phyloP scores from a whole-genome alignment of 345 rosid species.

The Salix brachista region DNA sequence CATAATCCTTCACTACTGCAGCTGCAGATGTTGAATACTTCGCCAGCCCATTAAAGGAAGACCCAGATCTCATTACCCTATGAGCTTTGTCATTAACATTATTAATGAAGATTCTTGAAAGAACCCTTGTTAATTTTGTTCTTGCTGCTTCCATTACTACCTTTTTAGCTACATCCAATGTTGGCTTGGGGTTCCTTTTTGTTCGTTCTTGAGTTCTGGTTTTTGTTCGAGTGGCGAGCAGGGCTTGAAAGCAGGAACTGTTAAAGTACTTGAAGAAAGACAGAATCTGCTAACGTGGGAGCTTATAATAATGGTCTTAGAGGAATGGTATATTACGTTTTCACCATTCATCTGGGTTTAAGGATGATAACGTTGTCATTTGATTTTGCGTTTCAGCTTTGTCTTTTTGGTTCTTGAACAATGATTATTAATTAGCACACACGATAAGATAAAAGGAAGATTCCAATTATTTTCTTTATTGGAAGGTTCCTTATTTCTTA shows the following conservation, averaged over 20 bases:
- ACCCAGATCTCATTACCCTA: neutral
- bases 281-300: neutral
- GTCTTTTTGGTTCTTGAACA: too few species aligned
- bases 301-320: neutral
- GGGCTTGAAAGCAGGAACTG: neutral
- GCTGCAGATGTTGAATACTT: constrained; percentile 10
- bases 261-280: neutral
- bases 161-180: neutral
- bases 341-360: neutral
- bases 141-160: constrained; percentile 1
- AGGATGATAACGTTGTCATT: too few species aligned
- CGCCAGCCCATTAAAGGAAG: neutral
- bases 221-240: neutral
- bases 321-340: neutral
- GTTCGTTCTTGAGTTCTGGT: neutral
- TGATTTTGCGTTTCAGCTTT: too few species aligned
- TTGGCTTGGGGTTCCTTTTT: neutral
- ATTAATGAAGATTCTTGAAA: neutral
- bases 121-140: neutral
- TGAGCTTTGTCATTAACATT: neutral
- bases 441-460: too few species aligned
- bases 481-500: too few species aligned
- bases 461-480: too few species aligned
- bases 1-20: constrained; percentile 55
- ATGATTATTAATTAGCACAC: too few species aligned